Base-by-base conservation (phyloP, 371 early-diverging fungal genomes). In the Mortierella sp. region DNA sequence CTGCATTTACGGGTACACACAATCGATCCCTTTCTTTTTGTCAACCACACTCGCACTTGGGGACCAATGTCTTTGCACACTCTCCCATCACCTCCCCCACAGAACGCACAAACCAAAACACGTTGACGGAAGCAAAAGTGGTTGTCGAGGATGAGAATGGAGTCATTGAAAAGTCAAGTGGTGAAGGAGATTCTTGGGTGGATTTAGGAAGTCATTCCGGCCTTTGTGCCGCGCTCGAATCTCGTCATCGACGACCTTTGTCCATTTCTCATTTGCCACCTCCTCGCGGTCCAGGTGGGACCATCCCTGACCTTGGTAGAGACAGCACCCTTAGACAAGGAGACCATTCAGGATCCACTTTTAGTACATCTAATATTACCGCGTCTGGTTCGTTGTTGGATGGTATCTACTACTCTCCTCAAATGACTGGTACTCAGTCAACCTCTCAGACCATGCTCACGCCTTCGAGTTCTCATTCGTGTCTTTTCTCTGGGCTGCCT, bases 401-500 rank as follows among this genome's bases (percentile, higher is more conserved):
- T 48, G 56, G 59, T 14, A 29, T n/a, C n/a, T n/a, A n/a, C n/a
- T n/a, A n/a, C n/a, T n/a, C n/a, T n/a, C n/a, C n/a, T n/a, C n/a
- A n/a, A n/a, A 43, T 7, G 59, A 37, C 11, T 19, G 44, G 26
- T 65, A 64, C 21, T 26, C 66, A 60, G 53, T 50, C 60, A 4
- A 66, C 51, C 53, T 47, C 51, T 18, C 57, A 53, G 1, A 63
- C 44, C 23, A 57, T 69, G 19, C 46, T 77, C 16, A 79, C 73
- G 26, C 79, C 79, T 15, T 72, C 79, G n/a, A 72, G 69, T 30
- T 79, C 79, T 2, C 79, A 79, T 16, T 67, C 73, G 18, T 72
- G 16, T 28, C 60, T 79, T 1, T 69, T 72, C 44, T 79, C 79
- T n/a, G 69, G 72, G 29, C 64, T 79, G 9, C 79, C 79, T 16